Evolutionary conservation across 2,329 filamentous ascomycete species (phyloP).

Genomic region (Microsporum audouinii): DNA sequence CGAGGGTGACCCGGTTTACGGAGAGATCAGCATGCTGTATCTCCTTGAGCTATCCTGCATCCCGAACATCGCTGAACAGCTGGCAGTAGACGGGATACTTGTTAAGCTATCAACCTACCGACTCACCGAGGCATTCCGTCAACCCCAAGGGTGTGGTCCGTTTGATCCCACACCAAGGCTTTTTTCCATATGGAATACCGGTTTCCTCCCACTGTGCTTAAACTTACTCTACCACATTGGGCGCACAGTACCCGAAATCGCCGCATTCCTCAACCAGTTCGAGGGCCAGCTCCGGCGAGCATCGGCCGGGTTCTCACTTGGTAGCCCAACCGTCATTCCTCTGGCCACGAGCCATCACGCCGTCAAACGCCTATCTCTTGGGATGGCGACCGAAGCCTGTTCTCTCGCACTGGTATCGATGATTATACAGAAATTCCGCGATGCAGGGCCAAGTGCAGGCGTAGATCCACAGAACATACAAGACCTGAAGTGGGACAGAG

Average conservation of each 20-base stretch:
- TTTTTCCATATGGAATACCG: constrained; percentile 82
- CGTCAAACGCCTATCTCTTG: constrained; percentile 50
- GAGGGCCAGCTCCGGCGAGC: constrained; percentile 64
- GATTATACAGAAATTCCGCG: constrained; percentile 56
- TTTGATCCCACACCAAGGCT: constrained; percentile 67
- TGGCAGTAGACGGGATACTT: constrained; percentile 77
- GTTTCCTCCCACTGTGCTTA: constrained; percentile 74
- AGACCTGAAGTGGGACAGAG: constrained; percentile 62
- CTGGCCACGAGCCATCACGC: constrained; percentile 11
- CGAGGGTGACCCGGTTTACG: constrained; percentile 77
- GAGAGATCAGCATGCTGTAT: constrained; percentile 81
- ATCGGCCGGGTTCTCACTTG: constrained; percentile 54
- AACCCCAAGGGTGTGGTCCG: constrained; percentile 57
- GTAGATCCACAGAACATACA: constrained; percentile 53
- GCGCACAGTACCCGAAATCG: constrained; percentile 68
- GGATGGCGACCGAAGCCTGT: constrained; percentile 65
- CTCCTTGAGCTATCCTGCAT: constrained; percentile 77
- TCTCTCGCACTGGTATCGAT: constrained; percentile 63
- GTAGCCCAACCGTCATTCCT: constrained; percentile 34
- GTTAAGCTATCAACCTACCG: constrained; percentile 68
- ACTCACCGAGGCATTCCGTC: constrained; percentile 63
- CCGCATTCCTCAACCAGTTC: constrained; percentile 81
- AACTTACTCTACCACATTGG: constrained; percentile 79
- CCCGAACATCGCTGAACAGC: constrained; percentile 70
- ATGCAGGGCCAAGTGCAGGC: constrained; percentile 51